Base-by-base conservation (phyloP, 2,329 filamentous ascomycete species). In the Colletotrichum siamense region DNA sequence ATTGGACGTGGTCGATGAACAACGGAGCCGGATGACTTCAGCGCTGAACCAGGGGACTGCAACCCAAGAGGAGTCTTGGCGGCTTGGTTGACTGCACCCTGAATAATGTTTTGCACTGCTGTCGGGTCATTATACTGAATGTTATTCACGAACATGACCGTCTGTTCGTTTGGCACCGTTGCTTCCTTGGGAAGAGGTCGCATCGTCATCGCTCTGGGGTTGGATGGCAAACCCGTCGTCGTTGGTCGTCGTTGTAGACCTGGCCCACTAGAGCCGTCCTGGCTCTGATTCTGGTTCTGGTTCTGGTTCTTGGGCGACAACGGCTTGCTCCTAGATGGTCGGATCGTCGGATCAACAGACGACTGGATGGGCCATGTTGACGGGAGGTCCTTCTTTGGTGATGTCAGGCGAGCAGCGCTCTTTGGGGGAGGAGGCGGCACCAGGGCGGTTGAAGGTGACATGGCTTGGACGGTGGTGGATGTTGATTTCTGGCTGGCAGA, bases 1-100 rank as follows among this genome's bases (percentile, higher is more conserved):
- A 92, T 90, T 4, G 91, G 91, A 36, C 91, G 86, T 3, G 90
- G 90, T 7, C 91, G 87, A 80, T 92, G 84, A 8, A 92, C 85
- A 24, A 92, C 83, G 0, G 89, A 89, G 4, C 82, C 79, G 30
- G 78, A 79, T 6, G 82, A 80, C 52, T 82, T 79, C 15, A 79
- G 74, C 36, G 32, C 61, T 10, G 32, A 62, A 39, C 49, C 68
- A 4, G 69, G 24, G 49, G 67, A 73, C 26, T 65, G 74, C 3
- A 64, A 10, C 18, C 36, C 52, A 44, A 36, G 36, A 69, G 64
- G 57, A 16, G 78, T 76, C 62, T 81, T 82, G 8, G 74, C 67
- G 22, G 81, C 81, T 26, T 81, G 83, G 28, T 84, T 84, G 22
- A 85, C 83, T 5, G 85, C 87, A 13, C 83, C 86, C 34, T 87